phyloP scores from a whole-genome alignment of 257 asterid species.

The Knoxia roxburghii region DNA sequence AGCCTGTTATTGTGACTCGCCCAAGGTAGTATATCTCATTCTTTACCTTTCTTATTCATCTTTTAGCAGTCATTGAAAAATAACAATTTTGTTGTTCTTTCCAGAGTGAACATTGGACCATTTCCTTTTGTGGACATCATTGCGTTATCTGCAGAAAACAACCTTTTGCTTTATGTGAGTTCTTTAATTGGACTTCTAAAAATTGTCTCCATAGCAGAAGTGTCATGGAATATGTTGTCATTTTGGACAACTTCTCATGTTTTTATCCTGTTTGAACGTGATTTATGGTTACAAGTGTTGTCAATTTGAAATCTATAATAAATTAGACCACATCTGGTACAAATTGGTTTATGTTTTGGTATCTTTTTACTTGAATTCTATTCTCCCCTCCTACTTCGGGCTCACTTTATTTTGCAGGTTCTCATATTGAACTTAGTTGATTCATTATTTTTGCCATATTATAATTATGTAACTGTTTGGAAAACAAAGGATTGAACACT shows the following conservation, averaged over 20 bases:
- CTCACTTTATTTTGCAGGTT: background rate
- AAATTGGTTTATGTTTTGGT: background rate
- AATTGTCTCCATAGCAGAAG: background rate
- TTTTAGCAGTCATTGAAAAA: background rate
- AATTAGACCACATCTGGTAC: background rate
- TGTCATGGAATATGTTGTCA: background rate
- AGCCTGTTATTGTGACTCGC: constrained; percentile 80
- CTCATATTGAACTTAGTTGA: background rate
- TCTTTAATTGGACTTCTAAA: constrained; percentile 17
- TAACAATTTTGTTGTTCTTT: background rate
- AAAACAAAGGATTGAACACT: background rate
- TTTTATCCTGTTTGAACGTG: background rate
- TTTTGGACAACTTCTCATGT: background rate
- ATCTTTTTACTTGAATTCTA: background rate
- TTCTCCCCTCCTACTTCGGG: background rate
- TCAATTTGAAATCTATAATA: background rate
- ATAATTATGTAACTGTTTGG: background rate
- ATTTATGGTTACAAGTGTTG: background rate
- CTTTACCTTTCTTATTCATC: constrained; percentile 11
- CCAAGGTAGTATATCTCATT: constrained; percentile 53
- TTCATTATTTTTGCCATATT: background rate
- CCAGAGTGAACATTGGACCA: constrained; percentile 56
- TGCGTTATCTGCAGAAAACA: constrained; percentile 64
- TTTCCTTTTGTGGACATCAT: constrained; percentile 66
- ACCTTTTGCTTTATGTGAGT: constrained; percentile 81